These are phyloP conservation scores for Pelargonium myrrhifolium DNA, from an alignment of 441 rosid species.

Conservation along the genomic window DNA sequence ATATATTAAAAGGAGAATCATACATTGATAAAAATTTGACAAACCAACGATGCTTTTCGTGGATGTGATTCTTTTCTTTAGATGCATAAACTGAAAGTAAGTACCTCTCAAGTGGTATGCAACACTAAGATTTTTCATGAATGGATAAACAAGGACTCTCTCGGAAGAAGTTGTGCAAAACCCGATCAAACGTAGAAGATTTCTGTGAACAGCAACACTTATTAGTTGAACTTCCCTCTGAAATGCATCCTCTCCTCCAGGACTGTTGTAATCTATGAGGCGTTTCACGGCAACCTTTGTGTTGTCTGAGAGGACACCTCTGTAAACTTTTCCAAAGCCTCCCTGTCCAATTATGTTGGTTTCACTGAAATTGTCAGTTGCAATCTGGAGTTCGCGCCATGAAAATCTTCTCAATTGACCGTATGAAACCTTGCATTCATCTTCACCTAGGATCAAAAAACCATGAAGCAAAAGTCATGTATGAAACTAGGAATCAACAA, in stretches of 20 bases:
- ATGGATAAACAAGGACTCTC: slow-evolving; percentile 54
- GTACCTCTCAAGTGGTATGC: slow-evolving; percentile 50
- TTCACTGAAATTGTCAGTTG: slow-evolving; percentile 55
- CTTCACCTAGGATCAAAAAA: slow-evolving; percentile 32
- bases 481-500: background rate
- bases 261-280: slow-evolving; percentile 36
- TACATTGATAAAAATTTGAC: background rate
- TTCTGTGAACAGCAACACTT: slow-evolving; percentile 49
- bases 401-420: slow-evolving; percentile 48
- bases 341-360: slow-evolving; percentile 50
- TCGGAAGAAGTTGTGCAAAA: slow-evolving; percentile 40
- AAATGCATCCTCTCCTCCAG: slow-evolving; percentile 54
- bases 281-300: slow-evolving; percentile 54
- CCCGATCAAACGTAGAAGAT: slow-evolving; percentile 50
- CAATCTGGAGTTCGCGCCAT: slow-evolving; percentile 43
- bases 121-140: slow-evolving; percentile 52
- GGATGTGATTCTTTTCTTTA: background rate
- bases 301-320: slow-evolving; percentile 43
- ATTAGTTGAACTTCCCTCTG: slow-evolving; percentile 44
- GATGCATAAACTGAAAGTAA: background rate
- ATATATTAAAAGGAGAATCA: background rate
- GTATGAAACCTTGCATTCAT: slow-evolving; percentile 36
- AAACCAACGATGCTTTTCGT: background rate
- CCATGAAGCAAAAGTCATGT: background rate
- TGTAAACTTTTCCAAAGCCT: slow-evolving; percentile 59